Evolutionary conservation across 192 early-diverging fungal species (phyloP), one percentile per base, ranked within the genome.

Genomic region (Entomortierella lignicola): DNA sequence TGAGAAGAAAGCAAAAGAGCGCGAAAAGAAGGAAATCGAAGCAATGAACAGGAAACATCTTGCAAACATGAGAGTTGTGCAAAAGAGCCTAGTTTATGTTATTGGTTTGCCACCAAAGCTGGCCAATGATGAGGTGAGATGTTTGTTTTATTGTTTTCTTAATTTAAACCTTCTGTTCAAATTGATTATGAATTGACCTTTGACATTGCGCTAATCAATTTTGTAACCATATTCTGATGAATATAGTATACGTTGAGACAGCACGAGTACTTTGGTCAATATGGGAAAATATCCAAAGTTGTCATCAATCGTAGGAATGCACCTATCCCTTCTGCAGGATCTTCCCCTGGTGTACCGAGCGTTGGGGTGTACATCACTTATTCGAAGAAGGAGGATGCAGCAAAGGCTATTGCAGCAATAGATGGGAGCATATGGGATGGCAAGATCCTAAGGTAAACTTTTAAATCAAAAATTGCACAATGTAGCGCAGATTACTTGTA

Each of bases 71-170:
- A 80, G 97, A 32, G 96, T 99, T 0, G 95, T 98, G 8, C 98
- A 98, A 81, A 98, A 97, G 84, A 98, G 97, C 69, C 85, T 99
- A 25, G 95, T 99, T 12, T 99, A 99, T 80, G 96, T 99, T 11
- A 93, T 98, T 65, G 96, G 96, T 17, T 73, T 99, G 29, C 94
- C 94, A 26, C 70, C 93, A 20, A 96, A 92, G 64, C 81, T 95
- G 30, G 92, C 92, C 17, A 93, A 89, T 1, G 98, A 99, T 65
- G 97, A 99, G 83, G 93, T 94, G 82, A 51, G 55, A 11, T 5
- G 3, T 3, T 20, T 47, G 12, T 42, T 10, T 42, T 42, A 10
- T 42, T 42, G 6, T 42, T 42, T 42, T 42, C 8, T 42, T 42
- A 13, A 42, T 42, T 42, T 42, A 10, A 10, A 13, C 39, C 39